A percentile compares a stretch with the other conserved stretches of the same genome.
phyloP scores from a whole-genome alignment of 1,284 basidiomycete species.

The Serendipita sp. region DNA sequence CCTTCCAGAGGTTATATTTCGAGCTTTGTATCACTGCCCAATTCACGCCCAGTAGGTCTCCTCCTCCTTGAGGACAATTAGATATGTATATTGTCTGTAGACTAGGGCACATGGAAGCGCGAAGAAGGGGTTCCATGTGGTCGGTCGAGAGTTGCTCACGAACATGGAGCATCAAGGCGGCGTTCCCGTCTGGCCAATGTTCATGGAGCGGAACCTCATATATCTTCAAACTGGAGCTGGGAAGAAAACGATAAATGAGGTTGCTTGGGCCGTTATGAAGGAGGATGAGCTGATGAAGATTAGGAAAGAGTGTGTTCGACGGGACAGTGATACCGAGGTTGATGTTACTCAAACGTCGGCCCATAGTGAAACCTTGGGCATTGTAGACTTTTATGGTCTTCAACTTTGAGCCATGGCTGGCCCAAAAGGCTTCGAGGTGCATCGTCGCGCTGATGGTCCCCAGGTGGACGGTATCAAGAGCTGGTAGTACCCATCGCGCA shows the following conservation, averaged over 20 bases:
- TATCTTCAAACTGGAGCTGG: background rate
- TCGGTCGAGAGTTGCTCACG: background rate
- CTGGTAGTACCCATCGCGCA: background rate
- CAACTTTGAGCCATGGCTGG: slow-evolving; percentile 3
- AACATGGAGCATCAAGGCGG: background rate
- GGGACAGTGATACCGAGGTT: background rate
- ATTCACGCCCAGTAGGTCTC: too few relatives aligned
- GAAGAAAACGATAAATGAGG: background rate
- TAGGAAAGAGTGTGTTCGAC: background rate
- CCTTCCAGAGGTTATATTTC: too few relatives aligned
- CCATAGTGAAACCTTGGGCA: background rate
- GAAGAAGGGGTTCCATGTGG: background rate
- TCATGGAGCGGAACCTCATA: background rate
- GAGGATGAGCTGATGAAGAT: background rate
- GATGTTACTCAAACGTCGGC: background rate
- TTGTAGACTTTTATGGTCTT: background rate
- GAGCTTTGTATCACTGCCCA: too few relatives aligned
- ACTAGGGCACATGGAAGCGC: too few relatives aligned
- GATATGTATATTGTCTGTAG: too few relatives aligned
- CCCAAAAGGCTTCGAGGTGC: background rate
- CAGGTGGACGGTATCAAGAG: background rate
- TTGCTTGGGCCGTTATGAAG: background rate
- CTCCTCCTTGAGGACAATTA: too few relatives aligned
- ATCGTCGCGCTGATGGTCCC: background rate
- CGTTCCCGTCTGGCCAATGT: background rate